Evolutionary conservation across 2,329 filamentous ascomycete species (phyloP).

Genomic region (Celoporthe dispersa): DNA sequence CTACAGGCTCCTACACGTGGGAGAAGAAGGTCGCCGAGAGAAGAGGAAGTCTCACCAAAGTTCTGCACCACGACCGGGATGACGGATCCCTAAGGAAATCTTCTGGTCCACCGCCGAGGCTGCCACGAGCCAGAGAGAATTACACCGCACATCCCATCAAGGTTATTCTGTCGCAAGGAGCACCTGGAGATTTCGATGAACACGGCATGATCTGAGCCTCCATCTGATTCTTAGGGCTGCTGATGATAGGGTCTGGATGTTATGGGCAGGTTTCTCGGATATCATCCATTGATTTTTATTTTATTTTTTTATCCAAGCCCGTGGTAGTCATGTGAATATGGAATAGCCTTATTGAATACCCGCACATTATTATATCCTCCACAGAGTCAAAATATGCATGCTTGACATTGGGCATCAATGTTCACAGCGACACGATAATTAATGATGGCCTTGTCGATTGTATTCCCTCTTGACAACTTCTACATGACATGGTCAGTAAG

Average conservation of each 20-base stretch:
- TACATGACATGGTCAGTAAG: not conserved
- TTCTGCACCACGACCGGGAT: not conserved
- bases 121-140: not conserved
- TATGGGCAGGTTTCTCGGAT: not conserved
- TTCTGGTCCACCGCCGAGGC: not conserved
- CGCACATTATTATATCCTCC: not conserved
- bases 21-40: not conserved
- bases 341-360: no score
- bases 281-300: not conserved
- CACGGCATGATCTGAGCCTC: constrained; percentile 9
- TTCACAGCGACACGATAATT: not conserved
- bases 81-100: not conserved
- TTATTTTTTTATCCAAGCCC: not conserved
- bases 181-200: not conserved
- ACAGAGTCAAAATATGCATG: not conserved
- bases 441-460: not conserved
- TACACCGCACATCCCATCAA: not conserved
- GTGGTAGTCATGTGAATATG: not conserved
- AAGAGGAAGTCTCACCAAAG: not conserved
- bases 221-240: not conserved
- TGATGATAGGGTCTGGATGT: not conserved
- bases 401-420: not conserved
- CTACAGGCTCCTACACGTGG: not conserved
- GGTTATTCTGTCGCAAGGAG: not conserved
- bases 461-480: not conserved